These are phyloP conservation scores for Dillenia suffruticosa DNA, from an alignment of 164 flowering plant genomes.

Conservation along the genomic window DNA sequence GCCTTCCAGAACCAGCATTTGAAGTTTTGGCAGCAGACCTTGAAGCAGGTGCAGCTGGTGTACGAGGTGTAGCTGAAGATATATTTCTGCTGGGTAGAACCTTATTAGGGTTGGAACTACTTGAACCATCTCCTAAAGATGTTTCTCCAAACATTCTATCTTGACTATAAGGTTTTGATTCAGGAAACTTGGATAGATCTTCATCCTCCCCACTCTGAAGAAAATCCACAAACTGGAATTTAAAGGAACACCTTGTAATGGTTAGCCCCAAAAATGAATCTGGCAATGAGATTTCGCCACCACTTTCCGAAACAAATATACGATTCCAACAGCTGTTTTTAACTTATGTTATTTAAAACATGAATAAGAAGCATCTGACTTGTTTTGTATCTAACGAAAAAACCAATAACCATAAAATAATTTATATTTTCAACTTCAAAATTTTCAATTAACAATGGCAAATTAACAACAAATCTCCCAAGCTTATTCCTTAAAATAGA, in stretches of 20 bases:
- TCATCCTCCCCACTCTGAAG: constrained; percentile 62
- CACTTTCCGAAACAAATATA: no score
- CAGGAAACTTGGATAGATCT: constrained; percentile 40
- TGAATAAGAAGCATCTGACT: no score
- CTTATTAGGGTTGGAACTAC: constrained; percentile 52
- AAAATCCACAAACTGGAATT: constrained; percentile 47
- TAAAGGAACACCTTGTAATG: constrained; percentile 18
- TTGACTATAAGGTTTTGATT: constrained; percentile 32
- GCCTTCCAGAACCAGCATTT: constrained; percentile 44
- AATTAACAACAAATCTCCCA: no score
- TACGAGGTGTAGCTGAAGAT: constrained; percentile 64
- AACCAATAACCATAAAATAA: no score
- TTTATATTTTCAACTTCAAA: no score
- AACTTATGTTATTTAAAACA: no score
- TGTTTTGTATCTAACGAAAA: no score
- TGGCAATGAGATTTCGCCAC: not conserved
- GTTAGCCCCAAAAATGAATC: constrained; percentile 14
- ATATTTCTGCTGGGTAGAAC: constrained; percentile 38
- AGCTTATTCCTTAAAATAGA: no score
- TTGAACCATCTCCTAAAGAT: constrained; percentile 40
- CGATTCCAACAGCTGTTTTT: no score
- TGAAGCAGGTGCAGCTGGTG: constrained; percentile 39
- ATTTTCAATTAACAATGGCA: no score
- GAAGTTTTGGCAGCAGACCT: constrained; percentile 54
- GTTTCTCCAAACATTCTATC: constrained; percentile 34